A percentile compares a stretch with the other conserved stretches of the same genome.
Conservation (phyloP, 495 filamentous ascomycete species). For the Talaromyces ruber region DNA sequence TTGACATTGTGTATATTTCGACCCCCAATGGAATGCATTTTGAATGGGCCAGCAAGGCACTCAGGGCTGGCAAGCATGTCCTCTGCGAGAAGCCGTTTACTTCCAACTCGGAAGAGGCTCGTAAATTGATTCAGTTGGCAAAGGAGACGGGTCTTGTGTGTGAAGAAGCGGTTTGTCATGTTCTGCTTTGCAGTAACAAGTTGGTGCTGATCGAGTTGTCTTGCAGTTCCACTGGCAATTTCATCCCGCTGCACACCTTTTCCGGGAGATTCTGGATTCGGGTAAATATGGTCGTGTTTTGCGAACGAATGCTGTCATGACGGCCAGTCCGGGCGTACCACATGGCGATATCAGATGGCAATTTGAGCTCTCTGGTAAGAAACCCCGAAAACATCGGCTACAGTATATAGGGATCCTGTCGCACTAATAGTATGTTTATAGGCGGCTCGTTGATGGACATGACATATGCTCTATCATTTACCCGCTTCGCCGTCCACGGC, state of each 20-base stretch:
- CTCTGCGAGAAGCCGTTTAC: conserved; percentile 33
- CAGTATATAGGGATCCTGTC: neutral
- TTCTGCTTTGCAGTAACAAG: neutral
- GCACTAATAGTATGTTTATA: conserved; percentile 1
- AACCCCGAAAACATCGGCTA: neutral
- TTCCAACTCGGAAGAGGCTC: conserved; percentile 22
- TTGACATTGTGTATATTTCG: conserved; percentile 13
- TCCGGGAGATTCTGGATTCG: conserved; percentile 20
- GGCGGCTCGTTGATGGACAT: conserved; percentile 17
- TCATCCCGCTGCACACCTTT: conserved; percentile 28
- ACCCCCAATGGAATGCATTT: conserved; percentile 12
- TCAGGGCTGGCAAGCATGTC: conserved; percentile 28
- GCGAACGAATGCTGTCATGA: conserved; percentile 16
- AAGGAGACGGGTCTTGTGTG: conserved; percentile 8
- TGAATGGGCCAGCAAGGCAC: conserved; percentile 6
- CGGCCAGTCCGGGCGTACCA: conserved; percentile 11
- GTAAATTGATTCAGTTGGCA: conserved; percentile 10
- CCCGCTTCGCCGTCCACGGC: conserved; percentile 15
- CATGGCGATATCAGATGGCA: conserved; percentile 46
- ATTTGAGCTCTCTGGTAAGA: conserved; percentile 40
- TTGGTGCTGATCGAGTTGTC: neutral
- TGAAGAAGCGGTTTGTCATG: conserved; percentile 9
- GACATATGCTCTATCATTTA: conserved; percentile 17
- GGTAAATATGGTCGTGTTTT: conserved; percentile 19
- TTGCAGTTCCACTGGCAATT: conserved; percentile 31